Evolutionary conservation across 768 basidiomycete species (phyloP).

Genomic region (Trichaptum fuscoviolaceum): DNA sequence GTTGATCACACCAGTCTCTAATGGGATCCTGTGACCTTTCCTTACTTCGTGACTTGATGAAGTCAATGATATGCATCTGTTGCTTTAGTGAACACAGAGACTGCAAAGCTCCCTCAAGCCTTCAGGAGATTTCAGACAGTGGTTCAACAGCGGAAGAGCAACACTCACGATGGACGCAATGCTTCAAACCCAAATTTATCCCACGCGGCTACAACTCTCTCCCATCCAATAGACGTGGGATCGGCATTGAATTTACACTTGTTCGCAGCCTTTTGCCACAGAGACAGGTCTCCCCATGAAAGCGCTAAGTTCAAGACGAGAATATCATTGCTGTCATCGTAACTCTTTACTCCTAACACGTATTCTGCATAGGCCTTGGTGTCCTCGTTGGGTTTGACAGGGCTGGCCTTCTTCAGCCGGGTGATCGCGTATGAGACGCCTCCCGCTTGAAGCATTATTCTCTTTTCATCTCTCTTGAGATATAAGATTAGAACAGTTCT

Average conservation of each 20-base stretch:
- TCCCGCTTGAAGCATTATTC: slow-evolving; percentile 15
- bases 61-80: not conserved
- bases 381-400: not conserved
- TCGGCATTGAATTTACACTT: not conserved
- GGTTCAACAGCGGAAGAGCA: not conserved
- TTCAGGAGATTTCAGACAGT: not conserved
- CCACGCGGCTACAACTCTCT: slow-evolving; percentile 1
- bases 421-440: not conserved
- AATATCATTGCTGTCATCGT: not conserved
- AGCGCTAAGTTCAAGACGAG: slow-evolving; percentile 3
- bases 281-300: slow-evolving; percentile 7
- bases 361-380: not conserved
- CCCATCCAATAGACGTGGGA: not conserved
- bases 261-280: slow-evolving; percentile 8
- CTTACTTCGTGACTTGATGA: not conserved
- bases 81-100: not conserved
- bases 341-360: not conserved
- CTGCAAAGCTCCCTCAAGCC: not conserved
- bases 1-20: not conserved
- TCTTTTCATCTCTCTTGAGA: slow-evolving; percentile 18
- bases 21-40: not conserved
- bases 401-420: not conserved
- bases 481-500: slow-evolving; percentile 29
- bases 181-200: not conserved
- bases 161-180: not conserved